These are phyloP conservation scores for Adansonia grandidieri DNA, from an alignment of 441 rosid species.

Conservation along the genomic window DNA sequence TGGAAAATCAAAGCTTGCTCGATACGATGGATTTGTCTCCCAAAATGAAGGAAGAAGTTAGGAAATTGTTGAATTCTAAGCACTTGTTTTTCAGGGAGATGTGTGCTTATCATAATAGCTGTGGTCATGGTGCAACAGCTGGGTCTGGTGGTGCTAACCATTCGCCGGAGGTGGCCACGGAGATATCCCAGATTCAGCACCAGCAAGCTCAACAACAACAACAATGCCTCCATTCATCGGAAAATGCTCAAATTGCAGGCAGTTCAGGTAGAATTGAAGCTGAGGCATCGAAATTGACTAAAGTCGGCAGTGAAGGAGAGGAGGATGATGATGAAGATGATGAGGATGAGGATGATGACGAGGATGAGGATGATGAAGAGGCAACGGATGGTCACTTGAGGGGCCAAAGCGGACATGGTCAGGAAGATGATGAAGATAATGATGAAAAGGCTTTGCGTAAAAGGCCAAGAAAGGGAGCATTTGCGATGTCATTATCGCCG, in stretches of 20 bases:
- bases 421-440: constrained; percentile 56
- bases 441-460: constrained; percentile 40
- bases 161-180: constrained; percentile 45
- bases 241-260: constrained; percentile 32
- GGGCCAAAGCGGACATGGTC: constrained; percentile 46
- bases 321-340: constrained; percentile 58
- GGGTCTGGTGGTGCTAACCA: constrained; percentile 43
- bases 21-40: constrained; percentile 75
- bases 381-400: constrained; percentile 37
- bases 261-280: constrained; percentile 39
- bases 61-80: constrained; percentile 82
- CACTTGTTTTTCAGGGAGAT: constrained; percentile 91
- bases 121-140: constrained; percentile 55
- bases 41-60: constrained; percentile 89
- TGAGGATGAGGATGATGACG: constrained; percentile 34
- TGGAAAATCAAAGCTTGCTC: constrained; percentile 82
- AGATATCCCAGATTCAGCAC: constrained; percentile 37
- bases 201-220: constrained; percentile 45
- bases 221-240: constrained; percentile 61
- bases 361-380: constrained; percentile 35
- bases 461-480: constrained; percentile 34
- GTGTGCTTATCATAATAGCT: constrained; percentile 96
- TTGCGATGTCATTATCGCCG: constrained; percentile 28
- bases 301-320: constrained; percentile 43
- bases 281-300: constrained; percentile 40